Percentiles rank a stretch among this genome's conserved stretches.
Evolutionary conservation across 2,329 filamentous ascomycete species (phyloP).

Genomic region (Arthrobotrys iridis): DNA sequence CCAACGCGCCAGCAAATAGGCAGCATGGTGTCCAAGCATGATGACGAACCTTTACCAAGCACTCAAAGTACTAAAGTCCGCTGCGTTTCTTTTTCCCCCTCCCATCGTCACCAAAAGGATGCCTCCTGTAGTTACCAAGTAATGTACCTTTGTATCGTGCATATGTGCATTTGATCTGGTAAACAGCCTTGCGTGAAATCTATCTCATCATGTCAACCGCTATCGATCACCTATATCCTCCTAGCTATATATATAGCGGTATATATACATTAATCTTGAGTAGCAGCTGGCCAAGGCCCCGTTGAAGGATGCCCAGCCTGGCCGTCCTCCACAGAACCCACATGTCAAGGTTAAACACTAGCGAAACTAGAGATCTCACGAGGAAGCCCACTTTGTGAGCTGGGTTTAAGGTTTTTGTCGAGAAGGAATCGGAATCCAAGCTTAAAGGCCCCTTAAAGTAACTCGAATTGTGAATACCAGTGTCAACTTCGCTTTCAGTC

Average conservation of each 20-base stretch:
- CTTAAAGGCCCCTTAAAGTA: neutral
- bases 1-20: constrained; percentile 46
- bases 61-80: too few relatives aligned
- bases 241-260: neutral
- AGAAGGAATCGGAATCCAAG: constrained; percentile 12
- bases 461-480: neutral
- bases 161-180: constrained; percentile 18
- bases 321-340: neutral
- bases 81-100: too few relatives aligned
- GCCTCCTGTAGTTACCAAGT: neutral
- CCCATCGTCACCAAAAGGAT: neutral
- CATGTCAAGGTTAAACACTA: constrained; percentile 45
- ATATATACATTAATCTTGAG: neutral
- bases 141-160: constrained; percentile 1
- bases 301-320: constrained; percentile 14
- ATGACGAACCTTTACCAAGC: constrained; percentile 30
- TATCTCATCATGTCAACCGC: neutral
- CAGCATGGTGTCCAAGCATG: constrained; percentile 37
- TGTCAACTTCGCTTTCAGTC: too few relatives aligned
- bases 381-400: constrained; percentile 1
- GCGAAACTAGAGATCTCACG: constrained; percentile 19
- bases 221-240: neutral
- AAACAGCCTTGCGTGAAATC: constrained; percentile 9
- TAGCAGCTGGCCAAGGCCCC: constrained; percentile 27
- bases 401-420: constrained; percentile 37